A percentile compares a stretch with the other conserved stretches of the same genome.
phyloP scores from a whole-genome alignment of 176 grass and related monocot genomes.

The Cocos nucifera region DNA sequence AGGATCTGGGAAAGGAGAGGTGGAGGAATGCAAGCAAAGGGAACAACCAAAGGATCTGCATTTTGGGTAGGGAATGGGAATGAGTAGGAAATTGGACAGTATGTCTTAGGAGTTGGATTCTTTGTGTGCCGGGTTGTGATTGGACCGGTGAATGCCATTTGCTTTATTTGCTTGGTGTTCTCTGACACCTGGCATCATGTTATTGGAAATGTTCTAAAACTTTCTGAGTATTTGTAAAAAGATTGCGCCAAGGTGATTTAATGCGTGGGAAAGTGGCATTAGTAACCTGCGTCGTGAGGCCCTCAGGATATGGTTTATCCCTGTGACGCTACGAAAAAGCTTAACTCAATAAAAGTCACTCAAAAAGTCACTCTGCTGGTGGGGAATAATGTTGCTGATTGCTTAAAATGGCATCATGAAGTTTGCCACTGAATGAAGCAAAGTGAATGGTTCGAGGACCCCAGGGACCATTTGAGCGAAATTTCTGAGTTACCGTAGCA shows the following conservation, averaged over 20 bases:
- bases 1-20: conserved; percentile 13
- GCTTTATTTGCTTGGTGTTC: not conserved
- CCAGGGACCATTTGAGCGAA: too few species aligned
- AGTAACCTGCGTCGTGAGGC: not conserved
- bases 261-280: conserved; percentile 3
- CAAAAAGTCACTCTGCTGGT: too few species aligned
- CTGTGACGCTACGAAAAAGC: too few species aligned
- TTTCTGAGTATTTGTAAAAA: not conserved
- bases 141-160: not conserved
- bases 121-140: too few species aligned
- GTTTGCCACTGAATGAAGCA: too few species aligned
- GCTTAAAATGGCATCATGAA: too few species aligned
- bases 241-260: not conserved
- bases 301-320: too few species aligned
- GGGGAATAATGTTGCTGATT: too few species aligned
- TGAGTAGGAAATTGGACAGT: not conserved
- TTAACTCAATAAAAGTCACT: too few species aligned
- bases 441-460: too few species aligned
- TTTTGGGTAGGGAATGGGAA: not conserved
- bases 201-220: not conserved
- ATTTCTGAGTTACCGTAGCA: too few species aligned
- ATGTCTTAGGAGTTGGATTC: too few species aligned
- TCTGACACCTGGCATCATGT: not conserved
- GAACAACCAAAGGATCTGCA: conserved; percentile 19
- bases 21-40: conserved; percentile 12